These are phyloP conservation scores for Asparagopsis taxiformis DNA, from an alignment of 31 red algal species.

Conservation along the genomic window DNA sequence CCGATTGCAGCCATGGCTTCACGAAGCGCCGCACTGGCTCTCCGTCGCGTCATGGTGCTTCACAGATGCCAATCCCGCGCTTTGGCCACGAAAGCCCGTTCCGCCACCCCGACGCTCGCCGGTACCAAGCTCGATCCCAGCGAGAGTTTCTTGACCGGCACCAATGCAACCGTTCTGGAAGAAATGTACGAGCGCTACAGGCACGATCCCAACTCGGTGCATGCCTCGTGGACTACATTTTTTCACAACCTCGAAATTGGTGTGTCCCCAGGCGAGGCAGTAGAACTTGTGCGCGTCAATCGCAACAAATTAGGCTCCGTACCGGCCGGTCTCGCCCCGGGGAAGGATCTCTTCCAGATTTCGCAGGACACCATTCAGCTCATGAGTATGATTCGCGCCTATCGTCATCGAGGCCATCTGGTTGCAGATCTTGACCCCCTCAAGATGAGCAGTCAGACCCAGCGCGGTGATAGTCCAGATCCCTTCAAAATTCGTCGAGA, in stretches of 20 bases:
- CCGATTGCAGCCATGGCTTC: neutral
- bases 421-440: slow-evolving; percentile 98
- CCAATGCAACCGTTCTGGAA: slow-evolving; percentile 92
- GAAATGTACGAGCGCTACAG: slow-evolving; percentile 97
- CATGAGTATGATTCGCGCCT: slow-evolving; percentile 98
- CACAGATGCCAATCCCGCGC: slow-evolving; percentile 6
- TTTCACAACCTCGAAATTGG: slow-evolving; percentile 95
- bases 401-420: slow-evolving; percentile 96
- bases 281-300: slow-evolving; percentile 67
- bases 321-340: slow-evolving; percentile 61
- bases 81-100: slow-evolving; percentile 65
- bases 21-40: slow-evolving; percentile 3
- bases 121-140: slow-evolving; percentile 90
- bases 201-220: slow-evolving; percentile 89
- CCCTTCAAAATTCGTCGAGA: slow-evolving; percentile 80
- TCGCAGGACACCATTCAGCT: slow-evolving; percentile 92
- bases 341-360: slow-evolving; percentile 91
- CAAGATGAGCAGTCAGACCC: slow-evolving; percentile 32
- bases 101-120: slow-evolving; percentile 68
- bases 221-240: slow-evolving; percentile 94
- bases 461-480: slow-evolving; percentile 24
- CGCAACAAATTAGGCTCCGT: slow-evolving; percentile 75
- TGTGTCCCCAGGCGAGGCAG: slow-evolving; percentile 75
- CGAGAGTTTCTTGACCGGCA: slow-evolving; percentile 96
- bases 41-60: slow-evolving; percentile 6